Evolutionary conservation across 306 rosid species (phyloP).

Genomic region (Rosa chinensis): DNA sequence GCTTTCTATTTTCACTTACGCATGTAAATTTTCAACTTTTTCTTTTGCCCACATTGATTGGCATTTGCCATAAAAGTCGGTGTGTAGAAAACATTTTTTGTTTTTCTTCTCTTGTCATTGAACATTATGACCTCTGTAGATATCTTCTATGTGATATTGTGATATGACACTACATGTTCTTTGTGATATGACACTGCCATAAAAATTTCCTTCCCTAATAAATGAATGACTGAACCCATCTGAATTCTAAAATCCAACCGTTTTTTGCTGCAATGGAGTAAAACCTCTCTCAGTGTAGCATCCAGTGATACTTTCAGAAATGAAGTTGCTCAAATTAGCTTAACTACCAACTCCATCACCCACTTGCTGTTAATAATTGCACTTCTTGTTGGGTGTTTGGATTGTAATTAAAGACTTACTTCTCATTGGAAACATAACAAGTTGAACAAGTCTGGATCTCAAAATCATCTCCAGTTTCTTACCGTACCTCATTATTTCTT

Average conservation of each 20-base stretch:
- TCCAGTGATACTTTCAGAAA: not conserved
- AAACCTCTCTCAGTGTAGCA: not conserved
- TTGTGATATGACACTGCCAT: not conserved
- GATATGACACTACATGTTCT: not conserved
- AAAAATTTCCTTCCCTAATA: not conserved
- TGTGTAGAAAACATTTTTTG: not conserved
- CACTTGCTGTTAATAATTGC: not conserved
- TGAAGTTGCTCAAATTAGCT: not conserved
- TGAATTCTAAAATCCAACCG: not conserved
- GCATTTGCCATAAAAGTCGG: not conserved
- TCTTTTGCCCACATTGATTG: not conserved
- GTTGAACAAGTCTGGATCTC: not conserved
- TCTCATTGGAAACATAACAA: not conserved
- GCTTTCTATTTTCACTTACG: not conserved
- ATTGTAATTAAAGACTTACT: not conserved
- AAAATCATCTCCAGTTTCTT: conserved; percentile 1
- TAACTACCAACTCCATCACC: not conserved
- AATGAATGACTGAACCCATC: not conserved
- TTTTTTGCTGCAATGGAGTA: not conserved
- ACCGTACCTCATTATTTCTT: not conserved
- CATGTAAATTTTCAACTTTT: not conserved
- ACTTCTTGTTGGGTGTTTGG: not conserved
- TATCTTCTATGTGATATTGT: not conserved
- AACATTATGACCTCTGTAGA: not conserved
- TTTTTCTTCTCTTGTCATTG: not conserved